These are phyloP conservation scores for Fusarium sarcochroum DNA, from an alignment of 2,329 filamentous ascomycete genomes.

Conservation along the genomic window DNA sequence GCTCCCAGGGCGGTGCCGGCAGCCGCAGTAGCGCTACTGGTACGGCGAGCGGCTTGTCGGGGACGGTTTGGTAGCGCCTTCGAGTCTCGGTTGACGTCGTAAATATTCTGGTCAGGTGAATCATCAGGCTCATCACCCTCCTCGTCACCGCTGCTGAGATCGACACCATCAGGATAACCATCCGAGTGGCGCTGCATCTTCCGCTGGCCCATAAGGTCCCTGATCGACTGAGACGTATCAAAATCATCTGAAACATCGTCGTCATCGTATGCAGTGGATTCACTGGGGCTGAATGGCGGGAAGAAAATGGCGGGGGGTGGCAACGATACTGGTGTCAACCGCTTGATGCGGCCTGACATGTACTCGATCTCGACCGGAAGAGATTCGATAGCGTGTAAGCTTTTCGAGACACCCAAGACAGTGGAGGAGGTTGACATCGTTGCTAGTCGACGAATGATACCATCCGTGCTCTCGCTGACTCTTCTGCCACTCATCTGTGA, in stretches of 20 bases:
- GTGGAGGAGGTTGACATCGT: constrained; percentile 60
- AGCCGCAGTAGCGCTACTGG: constrained; percentile 53
- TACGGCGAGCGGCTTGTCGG: constrained; percentile 34
- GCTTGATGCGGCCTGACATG: constrained; percentile 58
- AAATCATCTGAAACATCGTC: constrained; percentile 47
- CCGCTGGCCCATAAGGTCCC: constrained; percentile 52
- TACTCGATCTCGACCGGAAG: constrained; percentile 61
- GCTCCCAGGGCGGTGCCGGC: constrained; percentile 50
- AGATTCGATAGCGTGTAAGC: background rate
- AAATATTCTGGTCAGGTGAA: constrained; percentile 51
- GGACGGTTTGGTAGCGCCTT: constrained; percentile 40
- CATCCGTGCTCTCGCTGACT: constrained; percentile 54
- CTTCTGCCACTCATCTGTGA: constrained; percentile 9
- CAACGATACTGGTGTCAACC: constrained; percentile 62
- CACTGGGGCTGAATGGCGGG: constrained; percentile 61
- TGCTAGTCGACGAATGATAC: constrained; percentile 59
- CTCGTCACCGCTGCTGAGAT: constrained; percentile 59
- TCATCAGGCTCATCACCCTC: constrained; percentile 58
- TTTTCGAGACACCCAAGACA: constrained; percentile 6
- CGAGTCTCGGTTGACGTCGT: constrained; percentile 43
- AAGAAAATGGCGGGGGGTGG: constrained; percentile 68
- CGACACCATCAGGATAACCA: constrained; percentile 58
- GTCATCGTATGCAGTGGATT: constrained; percentile 53
- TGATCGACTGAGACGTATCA: constrained; percentile 50
- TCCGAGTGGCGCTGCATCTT: constrained; percentile 58